Conservation (phyloP, 2,329 filamentous ascomycete genomes). For the Colletotrichum theobromicola region DNA sequence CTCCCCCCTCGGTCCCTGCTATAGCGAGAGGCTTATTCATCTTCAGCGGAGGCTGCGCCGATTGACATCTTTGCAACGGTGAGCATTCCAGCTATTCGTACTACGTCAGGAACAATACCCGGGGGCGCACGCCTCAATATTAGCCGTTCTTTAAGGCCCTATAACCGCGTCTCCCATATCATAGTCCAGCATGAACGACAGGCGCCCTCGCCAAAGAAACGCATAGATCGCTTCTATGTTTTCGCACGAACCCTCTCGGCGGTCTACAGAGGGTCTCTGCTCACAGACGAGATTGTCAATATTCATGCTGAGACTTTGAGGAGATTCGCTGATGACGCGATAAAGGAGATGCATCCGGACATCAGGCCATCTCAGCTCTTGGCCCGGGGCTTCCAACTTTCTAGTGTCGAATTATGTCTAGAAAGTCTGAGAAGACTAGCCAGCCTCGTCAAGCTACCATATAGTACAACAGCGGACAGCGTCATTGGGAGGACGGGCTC, state of each 20-base stretch:
- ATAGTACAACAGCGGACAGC: background rate
- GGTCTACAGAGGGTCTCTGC: background rate
- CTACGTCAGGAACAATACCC: background rate
- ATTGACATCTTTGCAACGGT: background rate
- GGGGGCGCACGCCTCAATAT: background rate
- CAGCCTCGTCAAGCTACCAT: background rate
- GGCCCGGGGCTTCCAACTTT: background rate
- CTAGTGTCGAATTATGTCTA: background rate
- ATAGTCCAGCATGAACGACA: background rate
- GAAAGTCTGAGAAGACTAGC: background rate
- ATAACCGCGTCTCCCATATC: background rate
- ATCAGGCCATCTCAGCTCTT: conserved; percentile 1
- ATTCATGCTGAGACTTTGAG: background rate
- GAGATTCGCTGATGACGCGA: background rate
- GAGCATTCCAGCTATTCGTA: background rate
- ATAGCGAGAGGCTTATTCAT: background rate
- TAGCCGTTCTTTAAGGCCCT: background rate
- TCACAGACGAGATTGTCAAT: background rate
- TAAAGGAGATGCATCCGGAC: background rate
- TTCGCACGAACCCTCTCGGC: background rate
- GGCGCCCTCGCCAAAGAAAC: background rate
- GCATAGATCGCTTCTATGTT: background rate
- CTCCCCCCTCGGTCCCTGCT: background rate
- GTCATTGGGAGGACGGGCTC: background rate
- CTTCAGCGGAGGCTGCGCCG: background rate